Base-by-base conservation (phyloP, 225 moss, liverwort and hornwort species). In the Pseudisothecium myosuroides region DNA sequence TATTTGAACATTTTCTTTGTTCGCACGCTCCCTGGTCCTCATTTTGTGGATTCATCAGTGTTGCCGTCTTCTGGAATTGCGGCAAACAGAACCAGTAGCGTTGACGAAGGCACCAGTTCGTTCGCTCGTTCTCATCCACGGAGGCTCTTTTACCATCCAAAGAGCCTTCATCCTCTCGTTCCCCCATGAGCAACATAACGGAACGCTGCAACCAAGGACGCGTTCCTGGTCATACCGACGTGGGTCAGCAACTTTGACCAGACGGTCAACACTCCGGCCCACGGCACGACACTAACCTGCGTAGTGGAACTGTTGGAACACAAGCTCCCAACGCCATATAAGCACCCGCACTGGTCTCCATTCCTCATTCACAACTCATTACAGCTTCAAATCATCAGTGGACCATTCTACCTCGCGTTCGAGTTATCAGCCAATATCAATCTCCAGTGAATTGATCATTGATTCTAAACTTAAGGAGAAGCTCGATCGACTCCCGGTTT, bases 41-140 rank as follows among this genome's bases (percentile, higher is more conserved):
- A 5, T 34, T 18, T 65, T 4, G 50, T 3, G 49, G 49, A 17
- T 65, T 37, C 64, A 49, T 65, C 83, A 3, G 83, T 36, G 83
- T 62, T 81, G 61, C 81, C 61, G 43, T 13, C 81, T 11, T 9
- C 21, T 21, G 31, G 9, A 61, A 60, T 2, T 14, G 13, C 41
- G 43, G 61, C 60, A 21, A 32, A 0, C 20, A 0, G 0, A 61
- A 21, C 0, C 56, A 56, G 27, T 0, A 17, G 56, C 49, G 6
- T 49, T 49, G 83, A 83, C 83, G 64, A 34, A 14, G 47, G 24
- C 18, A 6, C 19, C 17, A 9, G 80, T 20, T 59, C 31, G 43
- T 43, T 9, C 21, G 5, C 65, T 65, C 36, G 49, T 65, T 55
- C 78, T n/a, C 78, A 54, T 78, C 78, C 54, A 37, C 24, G 10